Base-by-base conservation (phyloP, 352 stramenopile species). In the Globisporangium barbulae region DNA sequence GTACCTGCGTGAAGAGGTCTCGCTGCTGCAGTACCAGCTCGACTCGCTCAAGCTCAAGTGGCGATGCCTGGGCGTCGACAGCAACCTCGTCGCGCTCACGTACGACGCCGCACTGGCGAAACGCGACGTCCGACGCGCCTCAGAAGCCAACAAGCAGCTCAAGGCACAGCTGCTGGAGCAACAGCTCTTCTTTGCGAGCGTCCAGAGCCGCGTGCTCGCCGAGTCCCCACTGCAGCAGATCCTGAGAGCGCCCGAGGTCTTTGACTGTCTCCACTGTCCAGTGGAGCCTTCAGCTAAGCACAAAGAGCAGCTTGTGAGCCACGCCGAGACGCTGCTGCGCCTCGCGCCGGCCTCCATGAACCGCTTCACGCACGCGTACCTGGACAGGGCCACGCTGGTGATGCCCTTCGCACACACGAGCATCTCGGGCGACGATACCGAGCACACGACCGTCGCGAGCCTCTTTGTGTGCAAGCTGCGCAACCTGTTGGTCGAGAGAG, bases 81-180 rank as follows among this genome's bases (percentile, higher is more conserved):
- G 60, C n/a, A n/a, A 33, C 21, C 44, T 87, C 10, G 64, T 83
- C n/a, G 30, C 70, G 28, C 31, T 35, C 37, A 77, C 79, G 10
- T 83, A 73, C 48, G 57, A 71, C 3, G 71, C 77, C 8, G 77
- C 75, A 35, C 80, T 81, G 54, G 59, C 73, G 33, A 85, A 84
- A 45, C 85, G 77, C 67, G 68, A 73, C 1, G 73, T 71, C 1
- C 53, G 57, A 9, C 69, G 83, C 58, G 61, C 79, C 2, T 74
- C 83, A n/a, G 48, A 67, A 15, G 53, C 77, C 13, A 89, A 86
- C 60, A 61, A 68, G 2, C 58, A 72, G 54, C 67, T 89, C 25
- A 77, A 78, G 47, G 71, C 80, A 60, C 79, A 85, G 63, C 63
- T 82, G n/a, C 53, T 79, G 52, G 69, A 86, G 63, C 79, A 89